These are phyloP conservation scores for Lodderomyces pseudojiufengensis DNA, from an alignment of 1,139 yeast species.

Conservation along the genomic window DNA sequence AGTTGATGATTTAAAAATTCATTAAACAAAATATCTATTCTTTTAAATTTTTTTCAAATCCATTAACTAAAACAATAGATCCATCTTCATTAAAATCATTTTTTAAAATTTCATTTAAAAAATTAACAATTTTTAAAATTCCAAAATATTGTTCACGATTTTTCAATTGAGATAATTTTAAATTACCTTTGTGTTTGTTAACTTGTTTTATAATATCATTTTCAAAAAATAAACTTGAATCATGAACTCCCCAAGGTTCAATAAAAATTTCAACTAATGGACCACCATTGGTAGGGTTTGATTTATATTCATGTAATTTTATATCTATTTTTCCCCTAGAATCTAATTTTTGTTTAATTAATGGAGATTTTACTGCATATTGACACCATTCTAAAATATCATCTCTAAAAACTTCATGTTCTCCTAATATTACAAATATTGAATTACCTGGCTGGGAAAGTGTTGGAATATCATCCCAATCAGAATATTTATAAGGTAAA, in stretches of 20 bases:
- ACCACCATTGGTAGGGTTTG: conserved; percentile 10
- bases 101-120: conserved; percentile 21
- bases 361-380: conserved; percentile 29
- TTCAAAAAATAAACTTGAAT: conserved; percentile 33
- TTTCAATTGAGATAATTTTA: conserved; percentile 15
- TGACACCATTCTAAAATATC: conserved; percentile 37
- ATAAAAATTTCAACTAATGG: conserved; percentile 22
- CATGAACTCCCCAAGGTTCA: conserved; percentile 47
- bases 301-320: conserved; percentile 17
- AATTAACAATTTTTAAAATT: conserved; percentile 22
- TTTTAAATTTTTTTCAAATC: too few species aligned
- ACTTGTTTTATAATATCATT: conserved; percentile 16
- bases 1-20: too few species aligned
- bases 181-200: conserved; percentile 7
- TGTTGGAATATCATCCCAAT: conserved; percentile 36
- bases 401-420: conserved; percentile 43
- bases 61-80: too few species aligned
- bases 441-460: conserved; percentile 23
- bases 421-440: conserved; percentile 35
- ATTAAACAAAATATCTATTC: too few species aligned
- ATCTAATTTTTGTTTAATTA: conserved; percentile 22
- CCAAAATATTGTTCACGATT: conserved; percentile 22
- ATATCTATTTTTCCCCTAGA: conserved; percentile 22
- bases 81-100: too few species aligned
- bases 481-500: conserved; percentile 16